Conservation (phyloP, 345 rosid genomes). For the Erodium maritimum region DNA sequence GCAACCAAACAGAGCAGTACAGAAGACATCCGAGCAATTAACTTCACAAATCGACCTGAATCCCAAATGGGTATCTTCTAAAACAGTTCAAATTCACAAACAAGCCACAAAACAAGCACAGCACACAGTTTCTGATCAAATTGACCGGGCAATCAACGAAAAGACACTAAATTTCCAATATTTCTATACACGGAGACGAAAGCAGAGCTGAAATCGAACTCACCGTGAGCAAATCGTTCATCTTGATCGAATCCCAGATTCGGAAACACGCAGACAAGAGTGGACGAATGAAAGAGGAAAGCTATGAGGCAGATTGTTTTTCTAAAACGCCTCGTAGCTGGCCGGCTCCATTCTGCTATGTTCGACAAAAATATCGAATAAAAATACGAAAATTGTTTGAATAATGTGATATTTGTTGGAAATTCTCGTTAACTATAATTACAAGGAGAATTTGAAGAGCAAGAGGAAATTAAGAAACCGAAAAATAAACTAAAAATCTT, state of each 20-base stretch:
- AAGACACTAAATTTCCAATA: too few relatives aligned
- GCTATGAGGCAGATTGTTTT: background rate
- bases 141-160: background rate
- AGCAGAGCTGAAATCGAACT: background rate
- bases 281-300: background rate
- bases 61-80: background rate
- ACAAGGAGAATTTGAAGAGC: too few relatives aligned
- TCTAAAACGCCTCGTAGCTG: too few relatives aligned
- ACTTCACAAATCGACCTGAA: too few relatives aligned
- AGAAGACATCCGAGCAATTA: background rate
- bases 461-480: too few relatives aligned
- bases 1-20: background rate
- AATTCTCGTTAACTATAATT: too few relatives aligned
- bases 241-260: conserved; percentile 14
- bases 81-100: background rate
- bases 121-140: background rate
- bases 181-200: background rate
- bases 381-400: too few relatives aligned
- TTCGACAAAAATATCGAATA: too few relatives aligned
- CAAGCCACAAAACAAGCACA: background rate
- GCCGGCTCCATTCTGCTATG: too few relatives aligned
- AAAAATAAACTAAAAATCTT: too few relatives aligned
- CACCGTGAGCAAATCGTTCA: conserved; percentile 44
- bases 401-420: too few relatives aligned
- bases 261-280: background rate